Conservation (phyloP, 345 rosid species). For the Gossypium stocksii region DNA sequence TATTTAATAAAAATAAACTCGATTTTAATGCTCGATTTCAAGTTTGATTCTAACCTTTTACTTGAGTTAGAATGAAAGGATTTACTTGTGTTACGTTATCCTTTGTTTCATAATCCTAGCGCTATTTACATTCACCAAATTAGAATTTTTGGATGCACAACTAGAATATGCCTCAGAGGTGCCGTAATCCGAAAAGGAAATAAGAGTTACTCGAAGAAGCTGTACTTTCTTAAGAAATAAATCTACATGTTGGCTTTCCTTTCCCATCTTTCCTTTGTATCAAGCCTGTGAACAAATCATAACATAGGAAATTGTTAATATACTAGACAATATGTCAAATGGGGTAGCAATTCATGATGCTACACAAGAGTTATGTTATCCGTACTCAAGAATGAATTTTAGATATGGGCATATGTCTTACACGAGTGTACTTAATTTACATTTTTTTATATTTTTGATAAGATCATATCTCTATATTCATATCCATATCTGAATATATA, state of each 20-base stretch:
- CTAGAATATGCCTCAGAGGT: not conserved
- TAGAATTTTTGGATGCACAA: not conserved
- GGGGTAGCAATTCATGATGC: not conserved
- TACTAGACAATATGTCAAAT: not conserved
- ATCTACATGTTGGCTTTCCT: slow-evolving; percentile 68
- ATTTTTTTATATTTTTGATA: not conserved
- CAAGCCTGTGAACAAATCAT: slow-evolving; percentile 42
- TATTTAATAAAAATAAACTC: no score
- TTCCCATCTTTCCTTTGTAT: slow-evolving; percentile 70
- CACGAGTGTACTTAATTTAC: not conserved
- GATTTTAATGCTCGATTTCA: no score
- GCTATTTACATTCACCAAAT: not conserved
- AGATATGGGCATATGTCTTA: not conserved
- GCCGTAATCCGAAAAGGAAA: not conserved
- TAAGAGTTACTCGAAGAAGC: not conserved
- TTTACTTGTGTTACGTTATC: no score
- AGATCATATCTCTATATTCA: not conserved
- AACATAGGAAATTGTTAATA: not conserved
- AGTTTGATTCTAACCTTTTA: no score
- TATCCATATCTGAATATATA: not conserved
- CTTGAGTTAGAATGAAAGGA: no score
- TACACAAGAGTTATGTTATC: not conserved
- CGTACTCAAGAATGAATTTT: not conserved
- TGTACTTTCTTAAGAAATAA: slow-evolving; percentile 5
- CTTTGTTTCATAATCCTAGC: not conserved